phyloP scores from a whole-genome alignment of 2,329 filamentous ascomycete genomes.

The Trichoderma endophyticum region DNA sequence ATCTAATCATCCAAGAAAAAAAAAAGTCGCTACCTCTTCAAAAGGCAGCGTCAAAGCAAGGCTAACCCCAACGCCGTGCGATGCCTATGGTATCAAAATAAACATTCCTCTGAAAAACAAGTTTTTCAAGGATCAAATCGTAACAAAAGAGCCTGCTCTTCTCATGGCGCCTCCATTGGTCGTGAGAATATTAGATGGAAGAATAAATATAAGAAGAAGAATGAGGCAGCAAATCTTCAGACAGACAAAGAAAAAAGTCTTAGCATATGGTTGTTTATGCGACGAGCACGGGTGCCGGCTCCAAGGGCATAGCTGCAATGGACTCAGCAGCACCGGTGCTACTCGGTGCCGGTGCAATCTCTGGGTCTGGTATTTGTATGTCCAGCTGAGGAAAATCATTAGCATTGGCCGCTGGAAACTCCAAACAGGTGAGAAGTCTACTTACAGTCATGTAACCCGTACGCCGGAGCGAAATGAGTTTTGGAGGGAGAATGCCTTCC shows the following conservation, averaged over 20 bases:
- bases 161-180: not conserved
- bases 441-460: conserved; percentile 85
- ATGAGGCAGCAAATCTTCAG: not conserved
- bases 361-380: conserved; percentile 77
- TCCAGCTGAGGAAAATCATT: conserved; percentile 56
- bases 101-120: conserved; percentile 1
- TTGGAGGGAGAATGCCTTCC: conserved; percentile 56
- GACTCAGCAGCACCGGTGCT: conserved; percentile 41
- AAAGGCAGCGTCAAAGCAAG: conserved; percentile 12
- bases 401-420: not conserved
- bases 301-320: conserved; percentile 33
- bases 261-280: conserved; percentile 21
- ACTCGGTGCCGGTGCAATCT: conserved; percentile 56
- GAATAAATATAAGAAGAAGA: not conserved
- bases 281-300: conserved; percentile 29
- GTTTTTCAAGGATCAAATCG: conserved; percentile 6
- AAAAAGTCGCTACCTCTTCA: not conserved
- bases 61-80: conserved; percentile 18
- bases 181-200: conserved; percentile 16
- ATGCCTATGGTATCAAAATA: conserved; percentile 20
- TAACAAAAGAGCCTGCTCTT: conserved; percentile 15
- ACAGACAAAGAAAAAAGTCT: not conserved
- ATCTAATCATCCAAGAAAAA: conserved; percentile 14
- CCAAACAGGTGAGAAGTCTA: not conserved
- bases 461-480: conserved; percentile 71